A percentile compares a stretch with the other conserved stretches of the same genome.
Evolutionary conservation across 345 rosid genomes (phyloP).

Genomic region (Kandelia obovata): DNA sequence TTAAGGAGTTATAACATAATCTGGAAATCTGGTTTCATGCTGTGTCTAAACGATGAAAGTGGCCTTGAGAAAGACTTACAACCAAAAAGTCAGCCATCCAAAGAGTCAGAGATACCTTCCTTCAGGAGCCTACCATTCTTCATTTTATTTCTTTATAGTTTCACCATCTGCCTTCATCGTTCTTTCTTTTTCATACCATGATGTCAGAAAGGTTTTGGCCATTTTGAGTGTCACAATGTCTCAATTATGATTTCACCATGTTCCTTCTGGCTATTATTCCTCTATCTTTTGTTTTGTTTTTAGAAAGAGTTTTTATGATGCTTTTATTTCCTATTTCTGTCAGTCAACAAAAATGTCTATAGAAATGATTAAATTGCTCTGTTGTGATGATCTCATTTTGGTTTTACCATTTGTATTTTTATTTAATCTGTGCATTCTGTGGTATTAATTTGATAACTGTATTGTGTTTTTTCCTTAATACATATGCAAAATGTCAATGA

Average conservation of each 20-base stretch:
- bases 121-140: neutral
- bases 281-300: too few relatives aligned
- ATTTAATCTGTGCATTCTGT: neutral
- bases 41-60: constrained; percentile 96
- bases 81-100: constrained; percentile 88
- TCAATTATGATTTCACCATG: too few relatives aligned
- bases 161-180: neutral
- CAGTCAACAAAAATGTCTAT: too few relatives aligned
- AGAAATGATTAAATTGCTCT: too few relatives aligned
- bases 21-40: constrained; percentile 47
- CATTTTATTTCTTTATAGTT: neutral
- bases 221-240: too few relatives aligned
- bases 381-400: too few relatives aligned
- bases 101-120: constrained; percentile 37
- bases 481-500: neutral
- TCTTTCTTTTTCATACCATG: too few relatives aligned
- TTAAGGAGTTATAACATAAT: neutral
- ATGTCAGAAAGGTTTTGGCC: too few relatives aligned
- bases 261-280: too few relatives aligned
- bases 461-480: too few relatives aligned
- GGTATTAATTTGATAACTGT: neutral
- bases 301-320: too few relatives aligned
- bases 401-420: neutral
- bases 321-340: too few relatives aligned
- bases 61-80: constrained; percentile 97